Evolutionary conservation across 805 yeast genomes (phyloP), one percentile per base, ranked within the genome.

Genomic region (Sungouiella blattae): DNA sequence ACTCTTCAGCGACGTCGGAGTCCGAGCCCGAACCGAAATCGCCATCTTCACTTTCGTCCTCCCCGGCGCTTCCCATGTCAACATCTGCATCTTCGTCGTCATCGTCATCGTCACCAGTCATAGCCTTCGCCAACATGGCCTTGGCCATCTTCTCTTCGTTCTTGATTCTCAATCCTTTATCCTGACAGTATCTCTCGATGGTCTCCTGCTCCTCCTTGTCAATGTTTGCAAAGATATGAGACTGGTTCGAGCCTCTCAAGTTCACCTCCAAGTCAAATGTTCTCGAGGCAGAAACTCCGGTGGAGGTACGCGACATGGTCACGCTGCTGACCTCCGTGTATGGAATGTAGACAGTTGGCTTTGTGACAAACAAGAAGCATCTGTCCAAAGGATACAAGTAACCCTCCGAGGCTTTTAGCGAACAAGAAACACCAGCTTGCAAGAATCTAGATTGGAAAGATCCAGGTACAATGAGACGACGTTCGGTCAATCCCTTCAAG

Each of bases 381-480:
- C 87, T 85, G 46, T 93, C 98, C 40, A 93, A 73, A n/a, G 95
- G 87, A 60, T 86, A 93, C 41, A 93, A 64, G 50, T 88, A 84
- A 18, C 98, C 98, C 67, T 93, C 98, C 33, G 86, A 83, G 0
- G 98, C 98, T 61, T 91, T 93, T 49, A 87, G 75, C 5, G 97
- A 87, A 64, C 98, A 91, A 14, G 87, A 74, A 18, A 93, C 83
- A 4, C 95, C 96, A 11, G 95, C 84, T 51, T 83, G 87, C 29
- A 78, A 79, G 53, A 80, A 82, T 26, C 80, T 77, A 4, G 95
- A 82, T 41, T 73, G 72, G 69, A 78, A 93, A 3, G 83, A 70
- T 11, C 96, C 95, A 0, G 97, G 96, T 27, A 80, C 79, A 18
- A 87, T 79, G 38, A 91, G 78, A 53, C 88, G 81, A 42, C 89